Evolutionary conservation across 371 early-diverging fungal genomes (phyloP).

Genomic region (Actinomucor elegans): DNA sequence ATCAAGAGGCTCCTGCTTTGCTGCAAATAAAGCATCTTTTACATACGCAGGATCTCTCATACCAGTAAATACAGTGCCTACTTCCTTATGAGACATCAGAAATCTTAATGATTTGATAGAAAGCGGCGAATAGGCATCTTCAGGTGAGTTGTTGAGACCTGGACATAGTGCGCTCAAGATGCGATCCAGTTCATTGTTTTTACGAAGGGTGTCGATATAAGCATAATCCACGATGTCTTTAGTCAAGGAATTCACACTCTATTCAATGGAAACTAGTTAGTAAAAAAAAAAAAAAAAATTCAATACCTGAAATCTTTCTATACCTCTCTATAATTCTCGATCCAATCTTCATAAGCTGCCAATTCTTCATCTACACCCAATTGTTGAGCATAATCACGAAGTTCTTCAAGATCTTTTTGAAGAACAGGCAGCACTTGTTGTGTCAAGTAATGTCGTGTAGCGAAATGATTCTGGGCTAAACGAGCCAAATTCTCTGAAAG

Average conservation of each 20-base stretch:
- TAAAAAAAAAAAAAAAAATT: neutral
- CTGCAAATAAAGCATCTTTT: constrained; percentile 53
- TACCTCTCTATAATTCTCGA: constrained; percentile 41
- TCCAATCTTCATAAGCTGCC: constrained; percentile 33
- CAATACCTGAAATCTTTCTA: neutral
- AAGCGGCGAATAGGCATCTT: constrained; percentile 49
- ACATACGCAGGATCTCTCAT: constrained; percentile 68
- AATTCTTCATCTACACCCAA: constrained; percentile 17
- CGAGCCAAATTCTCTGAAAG: constrained; percentile 67
- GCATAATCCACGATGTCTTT: constrained; percentile 52
- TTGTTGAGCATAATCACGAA: constrained; percentile 33
- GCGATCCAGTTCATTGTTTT: constrained; percentile 66
- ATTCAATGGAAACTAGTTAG: neutral
- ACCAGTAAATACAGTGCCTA: constrained; percentile 74
- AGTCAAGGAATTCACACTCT: constrained; percentile 16
- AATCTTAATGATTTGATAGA: constrained; percentile 54
- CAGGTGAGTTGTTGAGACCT: constrained; percentile 26
- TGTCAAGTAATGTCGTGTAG: constrained; percentile 67
- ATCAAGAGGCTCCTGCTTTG: constrained; percentile 13
- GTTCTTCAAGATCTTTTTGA: constrained; percentile 47
- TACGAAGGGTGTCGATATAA: constrained; percentile 56
- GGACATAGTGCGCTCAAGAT: constrained; percentile 60
- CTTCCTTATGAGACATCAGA: constrained; percentile 46
- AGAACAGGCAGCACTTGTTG: constrained; percentile 65
- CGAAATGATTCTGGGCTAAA: constrained; percentile 67